phyloP scores from a whole-genome alignment of 352 stramenopile species.

The Phytophthora podocarpi region DNA sequence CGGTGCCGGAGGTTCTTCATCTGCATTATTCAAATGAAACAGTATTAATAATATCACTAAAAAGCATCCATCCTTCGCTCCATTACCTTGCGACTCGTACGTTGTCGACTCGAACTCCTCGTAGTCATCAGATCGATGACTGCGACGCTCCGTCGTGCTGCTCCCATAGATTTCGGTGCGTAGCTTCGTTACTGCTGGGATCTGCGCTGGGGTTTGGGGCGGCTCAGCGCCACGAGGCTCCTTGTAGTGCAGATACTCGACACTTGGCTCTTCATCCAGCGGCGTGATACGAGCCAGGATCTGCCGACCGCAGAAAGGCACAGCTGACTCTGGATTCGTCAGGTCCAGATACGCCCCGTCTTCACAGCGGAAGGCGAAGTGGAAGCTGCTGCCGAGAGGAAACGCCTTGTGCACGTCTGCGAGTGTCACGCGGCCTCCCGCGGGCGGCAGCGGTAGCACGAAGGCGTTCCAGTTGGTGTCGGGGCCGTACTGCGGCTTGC shows the following conservation, averaged over 20 bases:
- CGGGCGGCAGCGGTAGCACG: constrained; percentile 31
- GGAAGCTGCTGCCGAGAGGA: constrained; percentile 65
- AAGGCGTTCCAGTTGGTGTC: constrained; percentile 85
- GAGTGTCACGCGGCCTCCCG: constrained; percentile 42
- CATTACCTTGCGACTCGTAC: constrained; percentile 54
- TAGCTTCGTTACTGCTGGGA: constrained; percentile 13
- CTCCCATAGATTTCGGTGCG: constrained; percentile 33
- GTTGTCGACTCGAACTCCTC: constrained; percentile 61
- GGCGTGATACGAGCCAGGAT: constrained; percentile 74
- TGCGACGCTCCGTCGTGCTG: constrained; percentile 18
- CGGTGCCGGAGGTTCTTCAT: constrained; percentile 36
- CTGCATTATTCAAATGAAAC: constrained; percentile 8
- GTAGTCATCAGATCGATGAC: constrained; percentile 48
- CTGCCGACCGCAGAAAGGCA: constrained; percentile 71
- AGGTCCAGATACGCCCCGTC: constrained; percentile 72
- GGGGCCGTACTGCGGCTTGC: constrained; percentile 33
- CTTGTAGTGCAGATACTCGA: constrained; percentile 47
- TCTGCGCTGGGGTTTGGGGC: background rate
- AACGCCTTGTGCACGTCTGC: constrained; percentile 72
- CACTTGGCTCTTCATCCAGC: constrained; percentile 49
- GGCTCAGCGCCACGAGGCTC: constrained; percentile 11
- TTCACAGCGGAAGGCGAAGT: constrained; percentile 82
- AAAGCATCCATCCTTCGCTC: background rate
- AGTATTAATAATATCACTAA: constrained; percentile 4
- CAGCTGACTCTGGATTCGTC: constrained; percentile 64